Base-by-base conservation (phyloP, 441 rosid species). In the Bruguiera hainesii region DNA sequence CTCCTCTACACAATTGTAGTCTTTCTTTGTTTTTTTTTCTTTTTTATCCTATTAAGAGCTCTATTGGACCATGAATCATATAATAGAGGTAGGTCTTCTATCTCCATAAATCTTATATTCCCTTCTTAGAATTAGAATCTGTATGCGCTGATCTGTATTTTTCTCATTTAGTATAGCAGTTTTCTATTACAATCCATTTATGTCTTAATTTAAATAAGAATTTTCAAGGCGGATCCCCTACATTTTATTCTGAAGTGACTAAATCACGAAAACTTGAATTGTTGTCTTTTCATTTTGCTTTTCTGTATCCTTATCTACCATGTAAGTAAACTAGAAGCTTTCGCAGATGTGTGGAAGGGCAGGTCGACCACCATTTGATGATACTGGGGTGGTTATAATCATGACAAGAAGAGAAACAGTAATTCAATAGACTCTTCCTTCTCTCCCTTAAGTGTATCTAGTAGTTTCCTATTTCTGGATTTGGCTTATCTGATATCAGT, bases 371-470 rank as follows among this genome's bases (percentile, higher is more conserved):
- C 99, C 99, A 64, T 95, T 92, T 85, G 97, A 92, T 72, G 96
- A 90, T 74, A 87, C 95, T 57, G 99, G 99, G 75, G 79, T 80
- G 79, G 98, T 92, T 71, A 55, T 95, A 79, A 92, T 95, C 72
- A 95, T 95, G 99, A 95, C 98, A 33, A 89, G 98, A 87, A 84
- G 87, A 82, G 97, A 90, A 80, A 92, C 99, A 62, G 99, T 95
- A 82, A 78, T 63, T 66, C 21, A 67, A 62, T 60, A 19, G 67
- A 29, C 62, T 73, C 56, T 64, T 66, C 75, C 61, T 23, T 73
- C 63, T 48, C 25, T 68, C 10, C 57, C 51, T 60, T 56, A 50
- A 51, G 19, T 58, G 31, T 21, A 39, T 71, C 48, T 39, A 63
- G 62, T 63, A 57, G 56, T 73, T 71, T 23, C 72, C 75, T 63